These are phyloP conservation scores for Cutaneotrichosporon mucoides DNA, from an alignment of 1,284 basidiomycete genomes.

Conservation along the genomic window DNA sequence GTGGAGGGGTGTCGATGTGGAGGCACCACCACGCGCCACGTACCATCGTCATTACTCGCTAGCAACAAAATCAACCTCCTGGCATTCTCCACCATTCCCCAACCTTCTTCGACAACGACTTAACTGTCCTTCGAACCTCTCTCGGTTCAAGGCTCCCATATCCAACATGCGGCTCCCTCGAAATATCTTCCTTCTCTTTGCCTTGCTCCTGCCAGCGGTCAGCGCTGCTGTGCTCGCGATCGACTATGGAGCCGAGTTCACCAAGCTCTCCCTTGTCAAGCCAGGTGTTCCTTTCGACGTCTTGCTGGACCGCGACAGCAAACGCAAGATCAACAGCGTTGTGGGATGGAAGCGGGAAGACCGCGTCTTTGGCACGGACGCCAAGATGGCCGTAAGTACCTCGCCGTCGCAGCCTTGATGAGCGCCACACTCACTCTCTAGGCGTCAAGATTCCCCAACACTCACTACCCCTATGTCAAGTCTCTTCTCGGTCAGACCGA, in stretches of 20 bases:
- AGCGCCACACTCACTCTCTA: conserved; percentile 36
- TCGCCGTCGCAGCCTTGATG: too few species aligned
- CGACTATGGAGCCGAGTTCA: conserved; percentile 94
- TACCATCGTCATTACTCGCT: too few species aligned
- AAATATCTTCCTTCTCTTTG: conserved; percentile 26
- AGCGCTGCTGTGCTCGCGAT: conserved; percentile 68
- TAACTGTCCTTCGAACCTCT: not conserved
- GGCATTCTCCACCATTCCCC: too few species aligned
- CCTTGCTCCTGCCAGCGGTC: conserved; percentile 37
- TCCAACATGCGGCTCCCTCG: conserved; percentile 22
- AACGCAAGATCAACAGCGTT: conserved; percentile 86
- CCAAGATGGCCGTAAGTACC: conserved; percentile 70
- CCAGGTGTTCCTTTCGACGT: conserved; percentile 96
- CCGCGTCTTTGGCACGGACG: conserved; percentile 81
- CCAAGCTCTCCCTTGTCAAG: conserved; percentile 93
- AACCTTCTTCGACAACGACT: too few species aligned
- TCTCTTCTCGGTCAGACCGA: conserved; percentile 60
- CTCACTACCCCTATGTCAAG: conserved; percentile 84
- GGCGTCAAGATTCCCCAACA: conserved; percentile 85
- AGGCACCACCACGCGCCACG: too few species aligned
- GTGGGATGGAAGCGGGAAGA: conserved; percentile 86
- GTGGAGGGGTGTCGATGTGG: too few species aligned
- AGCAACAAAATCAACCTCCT: too few species aligned
- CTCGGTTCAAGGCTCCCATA: not conserved
- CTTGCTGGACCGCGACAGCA: conserved; percentile 91